Evolutionary conservation across 2,329 filamentous ascomycete genomes (phyloP).

Genomic region (Penicillium sp.): DNA sequence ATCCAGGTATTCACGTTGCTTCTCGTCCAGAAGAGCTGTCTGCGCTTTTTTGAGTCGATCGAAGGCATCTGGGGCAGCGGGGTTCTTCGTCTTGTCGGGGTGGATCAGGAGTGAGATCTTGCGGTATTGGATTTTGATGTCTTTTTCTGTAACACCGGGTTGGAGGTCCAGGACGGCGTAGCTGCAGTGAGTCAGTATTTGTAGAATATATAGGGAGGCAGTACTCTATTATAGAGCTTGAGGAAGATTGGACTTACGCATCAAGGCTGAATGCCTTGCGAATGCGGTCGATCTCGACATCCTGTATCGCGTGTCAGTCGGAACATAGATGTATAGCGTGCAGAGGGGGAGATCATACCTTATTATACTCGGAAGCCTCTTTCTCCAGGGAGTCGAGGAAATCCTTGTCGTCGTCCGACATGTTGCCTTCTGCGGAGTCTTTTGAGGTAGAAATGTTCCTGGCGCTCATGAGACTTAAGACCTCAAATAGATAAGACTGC

Average conservation of each 20-base stretch:
- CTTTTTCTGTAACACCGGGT: conserved; percentile 89
- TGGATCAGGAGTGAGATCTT: conserved; percentile 99
- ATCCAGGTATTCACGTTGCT: conserved; percentile 79
- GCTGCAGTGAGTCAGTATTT: conserved; percentile 40
- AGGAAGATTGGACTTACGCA: conserved; percentile 49
- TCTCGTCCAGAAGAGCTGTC: conserved; percentile 87
- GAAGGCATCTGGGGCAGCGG: conserved; percentile 87
- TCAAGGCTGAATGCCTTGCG: conserved; percentile 82
- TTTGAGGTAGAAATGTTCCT: neutral
- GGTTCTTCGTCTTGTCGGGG: conserved; percentile 94
- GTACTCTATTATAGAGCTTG: neutral
- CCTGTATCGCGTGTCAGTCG: conserved; percentile 51
- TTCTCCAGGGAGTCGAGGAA: conserved; percentile 76
- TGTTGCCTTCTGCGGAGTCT: conserved; percentile 23
- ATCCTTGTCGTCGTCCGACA: conserved; percentile 66
- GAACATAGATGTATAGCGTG: neutral
- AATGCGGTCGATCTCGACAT: conserved; percentile 94
- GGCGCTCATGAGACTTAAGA: neutral
- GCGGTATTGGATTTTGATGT: conserved; percentile 93
- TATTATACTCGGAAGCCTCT: conserved; percentile 87
- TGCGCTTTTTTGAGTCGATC: conserved; percentile 96
- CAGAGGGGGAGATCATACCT: conserved; percentile 53
- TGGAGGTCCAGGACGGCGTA: conserved; percentile 95
- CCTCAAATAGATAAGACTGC: neutral
- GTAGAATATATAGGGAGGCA: neutral